Evolutionary conservation across 1,284 basidiomycete genomes (phyloP).

Genomic region (Microbotryum saponariae): DNA sequence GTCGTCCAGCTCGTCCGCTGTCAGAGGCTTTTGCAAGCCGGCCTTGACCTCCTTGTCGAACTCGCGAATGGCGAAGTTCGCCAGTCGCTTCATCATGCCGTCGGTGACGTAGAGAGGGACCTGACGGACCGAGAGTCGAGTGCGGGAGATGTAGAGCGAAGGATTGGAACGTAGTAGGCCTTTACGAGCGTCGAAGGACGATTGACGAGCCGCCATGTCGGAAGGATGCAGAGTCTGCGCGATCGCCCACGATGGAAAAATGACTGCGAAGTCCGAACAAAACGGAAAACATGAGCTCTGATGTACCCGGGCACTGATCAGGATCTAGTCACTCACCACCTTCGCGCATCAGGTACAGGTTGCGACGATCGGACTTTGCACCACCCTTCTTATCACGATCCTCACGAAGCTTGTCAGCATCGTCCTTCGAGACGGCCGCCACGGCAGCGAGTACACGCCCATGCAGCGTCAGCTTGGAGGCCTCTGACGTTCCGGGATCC

Average conservation of each 20-base stretch:
- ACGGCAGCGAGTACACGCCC: slow-evolving; percentile 87
- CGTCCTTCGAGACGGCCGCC: slow-evolving; percentile 80
- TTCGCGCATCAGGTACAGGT: slow-evolving; percentile 91
- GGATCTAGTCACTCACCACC: slow-evolving; percentile 56
- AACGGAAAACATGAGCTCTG: not conserved
- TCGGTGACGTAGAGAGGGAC: slow-evolving; percentile 85
- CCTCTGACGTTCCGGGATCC: slow-evolving; percentile 84
- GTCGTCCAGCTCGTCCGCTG: slow-evolving; percentile 59
- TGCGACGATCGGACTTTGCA: slow-evolving; percentile 89
- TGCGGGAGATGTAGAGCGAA: slow-evolving; percentile 85
- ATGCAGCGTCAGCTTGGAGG: slow-evolving; percentile 76
- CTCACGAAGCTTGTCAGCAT: slow-evolving; percentile 77
- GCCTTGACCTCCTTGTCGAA: slow-evolving; percentile 74
- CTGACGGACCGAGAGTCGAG: slow-evolving; percentile 85
- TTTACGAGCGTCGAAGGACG: slow-evolving; percentile 73
- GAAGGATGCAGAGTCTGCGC: slow-evolving; percentile 58
- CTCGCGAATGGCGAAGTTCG: slow-evolving; percentile 65
- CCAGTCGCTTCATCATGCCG: slow-evolving; percentile 77
- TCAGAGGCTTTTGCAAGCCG: slow-evolving; percentile 57
- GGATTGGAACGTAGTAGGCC: slow-evolving; percentile 80
- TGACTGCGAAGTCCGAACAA: slow-evolving; percentile 50
- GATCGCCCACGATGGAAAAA: slow-evolving; percentile 74
- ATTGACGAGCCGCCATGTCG: slow-evolving; percentile 74
- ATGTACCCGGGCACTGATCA: not conserved
- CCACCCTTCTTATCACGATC: slow-evolving; percentile 66